Conservation (phyloP, 164 flowering plant species). For the Berberis vulgaris region DNA sequence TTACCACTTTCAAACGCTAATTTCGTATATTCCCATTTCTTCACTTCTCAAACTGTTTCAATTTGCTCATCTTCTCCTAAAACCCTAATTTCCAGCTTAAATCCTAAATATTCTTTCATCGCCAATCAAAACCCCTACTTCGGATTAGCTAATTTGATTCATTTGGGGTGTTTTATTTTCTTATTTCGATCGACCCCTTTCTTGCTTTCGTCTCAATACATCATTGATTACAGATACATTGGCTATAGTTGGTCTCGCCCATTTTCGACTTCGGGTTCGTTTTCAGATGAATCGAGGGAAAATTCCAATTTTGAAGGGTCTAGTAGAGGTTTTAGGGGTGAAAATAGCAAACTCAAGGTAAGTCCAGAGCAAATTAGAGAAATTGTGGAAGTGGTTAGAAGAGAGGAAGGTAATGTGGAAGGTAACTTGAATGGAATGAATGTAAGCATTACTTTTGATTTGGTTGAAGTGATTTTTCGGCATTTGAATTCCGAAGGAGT, state of each 20-base stretch:
- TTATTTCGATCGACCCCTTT: not conserved
- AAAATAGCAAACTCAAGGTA: not conserved
- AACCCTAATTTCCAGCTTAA: slow-evolving; percentile 10
- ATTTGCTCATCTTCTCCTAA: not conserved
- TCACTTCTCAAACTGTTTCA: not conserved
- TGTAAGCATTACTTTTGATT: slow-evolving; percentile 15
- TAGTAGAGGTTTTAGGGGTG: slow-evolving; percentile 1
- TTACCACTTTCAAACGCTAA: slow-evolving; percentile 3
- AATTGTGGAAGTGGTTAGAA: slow-evolving; percentile 27
- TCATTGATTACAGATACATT: not conserved
- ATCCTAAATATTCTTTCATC: slow-evolving; percentile 2
- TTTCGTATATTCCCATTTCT: not conserved
- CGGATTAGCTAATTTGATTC: not conserved
- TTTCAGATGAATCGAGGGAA: no score
- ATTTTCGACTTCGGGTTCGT: not conserved
- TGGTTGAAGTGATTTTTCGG: slow-evolving; percentile 21
- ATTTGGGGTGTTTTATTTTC: not conserved
- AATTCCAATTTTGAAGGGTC: not conserved
- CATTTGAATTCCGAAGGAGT: slow-evolving; percentile 29
- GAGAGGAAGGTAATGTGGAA: slow-evolving; percentile 27
- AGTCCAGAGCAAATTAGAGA: slow-evolving; percentile 13
- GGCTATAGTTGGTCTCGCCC: not conserved
- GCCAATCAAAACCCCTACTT: not conserved
- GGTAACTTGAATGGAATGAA: slow-evolving; percentile 21
- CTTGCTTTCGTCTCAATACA: not conserved